Evolutionary conservation across 805 yeast species (phyloP).

Genomic region (Yarrowia keelungensis): DNA sequence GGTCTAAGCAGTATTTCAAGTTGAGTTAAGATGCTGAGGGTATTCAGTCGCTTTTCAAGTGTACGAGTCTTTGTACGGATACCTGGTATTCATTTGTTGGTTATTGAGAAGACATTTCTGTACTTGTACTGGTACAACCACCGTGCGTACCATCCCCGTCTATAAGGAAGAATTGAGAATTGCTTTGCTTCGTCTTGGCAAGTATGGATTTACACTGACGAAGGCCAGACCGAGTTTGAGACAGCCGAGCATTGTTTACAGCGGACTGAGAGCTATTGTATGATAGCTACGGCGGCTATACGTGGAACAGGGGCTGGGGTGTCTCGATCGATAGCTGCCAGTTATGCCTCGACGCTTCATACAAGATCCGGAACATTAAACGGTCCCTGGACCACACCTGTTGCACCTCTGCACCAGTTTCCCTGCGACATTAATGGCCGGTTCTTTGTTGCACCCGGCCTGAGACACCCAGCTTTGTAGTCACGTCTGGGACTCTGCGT

Average conservation of each 20-base stretch:
- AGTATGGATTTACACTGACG: neutral
- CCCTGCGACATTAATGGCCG: conserved; percentile 5
- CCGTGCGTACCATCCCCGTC: too few relatives aligned
- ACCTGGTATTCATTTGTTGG: too few relatives aligned
- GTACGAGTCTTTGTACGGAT: too few relatives aligned
- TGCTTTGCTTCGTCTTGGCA: neutral
- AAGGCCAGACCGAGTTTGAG: too few relatives aligned
- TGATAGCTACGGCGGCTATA: neutral
- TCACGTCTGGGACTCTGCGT: conserved; percentile 3
- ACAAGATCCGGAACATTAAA: neutral
- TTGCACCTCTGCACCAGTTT: neutral
- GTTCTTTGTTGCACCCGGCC: neutral
- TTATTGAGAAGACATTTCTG: too few relatives aligned
- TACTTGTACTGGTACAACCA: too few relatives aligned
- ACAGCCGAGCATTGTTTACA: too few relatives aligned
- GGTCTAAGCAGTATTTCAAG: too few relatives aligned
- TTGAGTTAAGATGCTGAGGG: too few relatives aligned
- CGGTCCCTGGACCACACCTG: neutral
- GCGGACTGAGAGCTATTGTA: neutral
- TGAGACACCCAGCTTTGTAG: neutral
- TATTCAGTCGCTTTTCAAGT: too few relatives aligned
- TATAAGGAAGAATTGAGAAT: neutral
- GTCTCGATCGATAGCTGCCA: neutral
- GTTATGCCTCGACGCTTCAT: neutral
- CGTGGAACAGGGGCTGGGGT: neutral